Conservation (phyloP, 768 basidiomycete genomes). For the Leccinum olivaceopallidum region DNA sequence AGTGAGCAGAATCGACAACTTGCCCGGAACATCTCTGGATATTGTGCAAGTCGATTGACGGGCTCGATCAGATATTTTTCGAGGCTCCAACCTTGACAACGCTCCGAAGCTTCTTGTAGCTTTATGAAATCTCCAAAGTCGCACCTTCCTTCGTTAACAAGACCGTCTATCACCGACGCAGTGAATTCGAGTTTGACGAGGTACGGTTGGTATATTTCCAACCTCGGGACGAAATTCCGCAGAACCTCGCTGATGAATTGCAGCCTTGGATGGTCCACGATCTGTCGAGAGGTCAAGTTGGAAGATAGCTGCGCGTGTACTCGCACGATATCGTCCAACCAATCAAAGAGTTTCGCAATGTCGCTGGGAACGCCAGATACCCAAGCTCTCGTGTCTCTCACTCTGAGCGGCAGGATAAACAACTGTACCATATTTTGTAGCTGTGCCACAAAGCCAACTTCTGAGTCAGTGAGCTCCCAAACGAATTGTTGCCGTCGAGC, state of each 20-base stretch:
- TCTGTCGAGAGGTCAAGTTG: constrained; percentile 43
- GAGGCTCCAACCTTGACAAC: constrained; percentile 63
- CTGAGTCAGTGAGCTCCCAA: constrained; percentile 66
- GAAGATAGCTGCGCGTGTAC: constrained; percentile 67
- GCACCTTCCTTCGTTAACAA: constrained; percentile 49
- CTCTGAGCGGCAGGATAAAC: constrained; percentile 78
- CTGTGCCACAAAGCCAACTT: constrained; percentile 65
- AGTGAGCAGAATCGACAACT: constrained; percentile 26
- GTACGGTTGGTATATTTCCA: constrained; percentile 89
- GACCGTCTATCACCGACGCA: constrained; percentile 48
- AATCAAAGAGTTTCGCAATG: constrained; percentile 76
- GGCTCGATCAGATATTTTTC: constrained; percentile 75
- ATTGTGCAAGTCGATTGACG: constrained; percentile 66
- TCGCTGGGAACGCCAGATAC: constrained; percentile 75
- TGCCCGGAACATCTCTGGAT: constrained; percentile 75
- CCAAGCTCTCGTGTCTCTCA: constrained; percentile 71
- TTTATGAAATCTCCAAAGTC: constrained; percentile 87
- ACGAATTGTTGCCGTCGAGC: constrained; percentile 66
- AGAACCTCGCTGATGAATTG: constrained; percentile 59
- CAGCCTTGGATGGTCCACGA: constrained; percentile 45
- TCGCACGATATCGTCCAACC: constrained; percentile 84
- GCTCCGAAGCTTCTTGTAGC: constrained; percentile 57
- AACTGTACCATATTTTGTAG: constrained; percentile 66
- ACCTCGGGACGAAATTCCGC: constrained; percentile 56
- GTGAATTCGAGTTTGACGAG: constrained; percentile 69